These are phyloP conservation scores for Vanilla planifolia DNA, from an alignment of 106 monocot species.

Conservation along the genomic window DNA sequence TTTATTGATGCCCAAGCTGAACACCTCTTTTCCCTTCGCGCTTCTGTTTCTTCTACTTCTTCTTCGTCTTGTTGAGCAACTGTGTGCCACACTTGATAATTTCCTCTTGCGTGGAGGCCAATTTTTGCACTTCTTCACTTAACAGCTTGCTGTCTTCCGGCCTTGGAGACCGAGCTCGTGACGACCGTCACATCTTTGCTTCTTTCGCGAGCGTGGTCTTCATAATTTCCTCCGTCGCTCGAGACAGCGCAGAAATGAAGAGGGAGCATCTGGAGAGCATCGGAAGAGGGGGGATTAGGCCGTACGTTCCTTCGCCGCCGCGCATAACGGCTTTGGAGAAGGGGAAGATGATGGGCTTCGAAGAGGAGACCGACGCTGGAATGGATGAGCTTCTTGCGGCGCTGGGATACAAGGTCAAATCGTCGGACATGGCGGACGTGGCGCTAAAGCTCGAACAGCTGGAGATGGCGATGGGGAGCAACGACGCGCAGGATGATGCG, in stretches of 20 bases:
- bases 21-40: too few relatives aligned
- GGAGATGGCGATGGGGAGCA: constrained; percentile 8
- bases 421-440: constrained; percentile 13
- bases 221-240: not conserved
- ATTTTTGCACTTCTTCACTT: too few relatives aligned
- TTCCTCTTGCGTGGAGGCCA: too few relatives aligned
- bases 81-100: too few relatives aligned
- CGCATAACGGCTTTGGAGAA: not conserved
- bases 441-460: constrained; percentile 14
- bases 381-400: constrained; percentile 10
- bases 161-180: too few relatives aligned
- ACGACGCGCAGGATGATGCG: not conserved
- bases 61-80: too few relatives aligned
- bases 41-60: too few relatives aligned
- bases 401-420: constrained; percentile 10
- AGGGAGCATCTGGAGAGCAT: constrained; percentile 1
- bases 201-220: too few relatives aligned
- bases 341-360: constrained; percentile 3
- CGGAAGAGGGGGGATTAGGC: not conserved
- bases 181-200: too few relatives aligned
- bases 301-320: not conserved
- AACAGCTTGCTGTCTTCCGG: too few relatives aligned
- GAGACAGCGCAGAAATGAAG: not conserved
- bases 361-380: constrained; percentile 1
- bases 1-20: too few relatives aligned